Percentiles rank a stretch among this genome's conserved stretches.
Conservation (phyloP, 768 basidiomycete species). For the Sporobolomyces roseus region DNA sequence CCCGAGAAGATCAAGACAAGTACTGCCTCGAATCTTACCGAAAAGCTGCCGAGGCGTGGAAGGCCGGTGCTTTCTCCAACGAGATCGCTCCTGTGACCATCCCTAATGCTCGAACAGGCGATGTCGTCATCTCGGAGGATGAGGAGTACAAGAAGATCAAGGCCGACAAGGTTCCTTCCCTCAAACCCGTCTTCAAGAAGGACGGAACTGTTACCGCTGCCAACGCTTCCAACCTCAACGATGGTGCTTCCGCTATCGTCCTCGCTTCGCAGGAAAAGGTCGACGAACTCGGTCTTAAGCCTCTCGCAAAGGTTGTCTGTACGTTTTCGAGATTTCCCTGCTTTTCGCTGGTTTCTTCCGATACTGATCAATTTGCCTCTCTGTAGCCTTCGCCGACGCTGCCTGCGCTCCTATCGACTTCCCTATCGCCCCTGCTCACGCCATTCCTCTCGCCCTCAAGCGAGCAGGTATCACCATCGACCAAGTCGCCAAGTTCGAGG, state of each 20-base stretch:
- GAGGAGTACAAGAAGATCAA: conserved; percentile 98
- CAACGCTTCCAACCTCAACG: conserved; percentile 90
- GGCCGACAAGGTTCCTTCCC: conserved; percentile 83
- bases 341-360: neutral
- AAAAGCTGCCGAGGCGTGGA: conserved; percentile 88
- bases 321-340: conserved; percentile 48
- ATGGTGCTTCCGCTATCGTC: conserved; percentile 92
- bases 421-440: conserved; percentile 88
- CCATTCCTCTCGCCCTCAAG: conserved; percentile 80
- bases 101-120: conserved; percentile 80
- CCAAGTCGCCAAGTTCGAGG: conserved; percentile 87
- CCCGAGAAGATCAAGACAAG: conserved; percentile 79
- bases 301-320: conserved; percentile 93
- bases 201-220: conserved; percentile 84
- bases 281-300: conserved; percentile 80
- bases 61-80: conserved; percentile 71
- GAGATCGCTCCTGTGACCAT: conserved; percentile 88
- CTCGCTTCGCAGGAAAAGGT: conserved; percentile 92
- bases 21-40: conserved; percentile 94
- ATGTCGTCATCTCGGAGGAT: conserved; percentile 78
- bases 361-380: neutral
- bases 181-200: conserved; percentile 83
- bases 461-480: conserved; percentile 74
- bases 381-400: conserved; percentile 86
- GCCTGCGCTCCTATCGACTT: conserved; percentile 97